Base-by-base conservation (phyloP, 177 flowering plant species). In the Vitis hybrid region DNA sequence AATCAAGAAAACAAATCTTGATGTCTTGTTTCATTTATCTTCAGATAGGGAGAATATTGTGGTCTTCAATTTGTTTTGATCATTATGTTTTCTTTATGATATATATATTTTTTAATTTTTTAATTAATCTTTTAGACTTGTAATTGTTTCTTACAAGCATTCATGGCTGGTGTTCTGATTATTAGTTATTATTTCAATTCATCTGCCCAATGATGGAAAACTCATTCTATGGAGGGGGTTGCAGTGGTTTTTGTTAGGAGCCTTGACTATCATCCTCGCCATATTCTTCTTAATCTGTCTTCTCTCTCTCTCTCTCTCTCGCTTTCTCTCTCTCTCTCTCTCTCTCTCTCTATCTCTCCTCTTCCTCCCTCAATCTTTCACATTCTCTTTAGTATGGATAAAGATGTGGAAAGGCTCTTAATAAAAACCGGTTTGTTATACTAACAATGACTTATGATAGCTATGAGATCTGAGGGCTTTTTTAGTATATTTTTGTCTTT, bases 391-490 rank as follows among this genome's bases (percentile, higher is more conserved):
- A 52, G 45, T 10, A 52, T 26, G 19, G 71, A 2, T 63, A 50
- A 30, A 64, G 60, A 34, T 51, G 50, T 14, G 57, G 11, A 65
- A 15, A 65, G 69, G 69, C 74, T 71, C 54, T 45, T 57, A 48
- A 26, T 56, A 69, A 50, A n/a, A 17, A 60, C 45, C 67, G 17
- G 34, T 11, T 67, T 12, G 49, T 17, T 8, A 39, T 11, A 12
- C 51, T 50, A 54, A 34, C 23, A 56, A 68, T 68, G 76, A 74
- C 34, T 32, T 4, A 23, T 17, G 48, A 15, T 56, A 62, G 72
- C 76, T 68, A 74, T 74, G 76, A 74, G 76, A 74, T 74, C 76
- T 74, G 76, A 74, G 68, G 76, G 72, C 72, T 18, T 62, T 17
- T 59, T 11, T 56, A 2, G 18, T 13, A 14, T 4, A 12, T 65